Conservation (phyloP, 768 basidiomycete genomes). For the Suillus hirtellus region DNA sequence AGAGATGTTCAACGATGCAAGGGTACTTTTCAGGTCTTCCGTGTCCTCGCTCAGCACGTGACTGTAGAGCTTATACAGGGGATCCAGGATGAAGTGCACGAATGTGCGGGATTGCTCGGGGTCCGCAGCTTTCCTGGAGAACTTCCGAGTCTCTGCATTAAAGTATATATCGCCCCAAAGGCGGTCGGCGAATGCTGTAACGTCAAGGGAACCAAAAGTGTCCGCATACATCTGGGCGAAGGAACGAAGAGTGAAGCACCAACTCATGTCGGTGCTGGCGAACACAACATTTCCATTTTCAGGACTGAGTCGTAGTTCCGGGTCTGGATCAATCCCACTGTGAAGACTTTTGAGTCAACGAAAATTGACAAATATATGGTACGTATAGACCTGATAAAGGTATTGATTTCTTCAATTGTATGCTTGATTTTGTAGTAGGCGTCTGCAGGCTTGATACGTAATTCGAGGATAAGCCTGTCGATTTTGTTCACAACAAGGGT, state of each 20-base stretch:
- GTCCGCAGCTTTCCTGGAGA: conserved; percentile 81
- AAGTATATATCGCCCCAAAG: conserved; percentile 99
- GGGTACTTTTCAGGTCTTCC: conserved; percentile 79
- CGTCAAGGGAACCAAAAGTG: conserved; percentile 83
- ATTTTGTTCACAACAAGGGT: conserved; percentile 97
- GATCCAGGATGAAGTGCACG: conserved; percentile 94
- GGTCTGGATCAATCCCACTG: conserved; percentile 85
- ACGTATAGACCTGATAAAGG: conserved; percentile 77
- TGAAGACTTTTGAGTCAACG: conserved; percentile 8
- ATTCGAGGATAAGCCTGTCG: conserved; percentile 93
- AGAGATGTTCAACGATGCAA: conserved; percentile 74
- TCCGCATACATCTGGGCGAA: conserved; percentile 97
- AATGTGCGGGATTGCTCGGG: conserved; percentile 82
- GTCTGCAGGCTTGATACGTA: conserved; percentile 92
- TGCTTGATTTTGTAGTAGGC: conserved; percentile 99
- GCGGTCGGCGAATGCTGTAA: conserved; percentile 82
- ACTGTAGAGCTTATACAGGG: conserved; percentile 95
- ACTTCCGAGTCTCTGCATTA: conserved; percentile 80
- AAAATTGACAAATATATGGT: background rate
- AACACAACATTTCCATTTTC: conserved; percentile 97
- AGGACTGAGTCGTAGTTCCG: conserved; percentile 85
- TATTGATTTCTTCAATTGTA: conserved; percentile 98
- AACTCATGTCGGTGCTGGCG: conserved; percentile 94
- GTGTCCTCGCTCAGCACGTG: conserved; percentile 94
- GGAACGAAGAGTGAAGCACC: conserved; percentile 93